These are phyloP conservation scores for Termitomyces bulborhizus DNA, from an alignment of 768 basidiomycete genomes.

Conservation along the genomic window DNA sequence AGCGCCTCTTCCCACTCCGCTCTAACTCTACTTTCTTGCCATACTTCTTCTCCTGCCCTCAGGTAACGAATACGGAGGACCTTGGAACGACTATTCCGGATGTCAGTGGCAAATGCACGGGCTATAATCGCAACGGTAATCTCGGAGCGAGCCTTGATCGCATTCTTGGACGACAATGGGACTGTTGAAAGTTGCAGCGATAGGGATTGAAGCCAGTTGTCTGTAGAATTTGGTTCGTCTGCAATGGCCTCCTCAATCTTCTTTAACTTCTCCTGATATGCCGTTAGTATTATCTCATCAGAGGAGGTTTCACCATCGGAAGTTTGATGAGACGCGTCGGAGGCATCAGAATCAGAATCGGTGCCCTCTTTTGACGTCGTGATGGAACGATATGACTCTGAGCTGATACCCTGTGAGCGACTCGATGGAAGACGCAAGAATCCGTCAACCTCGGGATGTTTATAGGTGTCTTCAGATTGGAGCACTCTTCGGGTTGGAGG, in stretches of 20 bases:
- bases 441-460: constrained; percentile 61
- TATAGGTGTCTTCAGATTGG: constrained; percentile 29
- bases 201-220: constrained; percentile 60
- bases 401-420: constrained; percentile 17
- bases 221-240: constrained; percentile 43
- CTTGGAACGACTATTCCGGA: constrained; percentile 42
- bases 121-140: constrained; percentile 61
- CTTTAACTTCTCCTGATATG: constrained; percentile 57
- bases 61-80: constrained; percentile 58
- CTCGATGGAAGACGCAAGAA: constrained; percentile 54
- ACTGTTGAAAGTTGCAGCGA: constrained; percentile 57
- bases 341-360: constrained; percentile 20
- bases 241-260: constrained; percentile 49
- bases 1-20: constrained; percentile 71
- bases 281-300: constrained; percentile 33
- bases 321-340: constrained; percentile 7
- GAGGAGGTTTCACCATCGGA: constrained; percentile 27
- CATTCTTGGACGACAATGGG: constrained; percentile 62
- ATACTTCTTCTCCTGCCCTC: constrained; percentile 66
- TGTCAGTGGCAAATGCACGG: constrained; percentile 55
- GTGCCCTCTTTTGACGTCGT: constrained; percentile 20
- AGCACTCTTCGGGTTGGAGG: constrained; percentile 47
- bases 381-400: constrained; percentile 50
- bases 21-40: constrained; percentile 47
- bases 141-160: constrained; percentile 61